These are phyloP conservation scores for Termitomyces sp. DNA, from an alignment of 768 basidiomycete species.

Conservation along the genomic window DNA sequence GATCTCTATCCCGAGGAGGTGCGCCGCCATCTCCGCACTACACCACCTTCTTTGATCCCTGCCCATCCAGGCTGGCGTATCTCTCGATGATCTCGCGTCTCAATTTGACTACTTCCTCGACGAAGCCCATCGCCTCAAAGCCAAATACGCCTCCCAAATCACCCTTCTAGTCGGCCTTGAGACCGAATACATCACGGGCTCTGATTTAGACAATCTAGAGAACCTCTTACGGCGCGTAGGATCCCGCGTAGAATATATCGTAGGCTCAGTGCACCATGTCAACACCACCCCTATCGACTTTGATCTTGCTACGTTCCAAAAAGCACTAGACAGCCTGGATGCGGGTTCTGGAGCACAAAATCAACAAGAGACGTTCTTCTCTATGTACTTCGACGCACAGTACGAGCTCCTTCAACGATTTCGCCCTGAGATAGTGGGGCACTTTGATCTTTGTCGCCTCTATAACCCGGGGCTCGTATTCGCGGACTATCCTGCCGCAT, in stretches of 20 bases:
- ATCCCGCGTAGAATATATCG: conserved; percentile 76
- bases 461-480: conserved; percentile 68
- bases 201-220: conserved; percentile 62
- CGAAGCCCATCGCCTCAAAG: conserved; percentile 79
- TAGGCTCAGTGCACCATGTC: conserved; percentile 94
- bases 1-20: conserved; percentile 99
- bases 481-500: conserved; percentile 55
- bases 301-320: conserved; percentile 67
- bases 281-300: conserved; percentile 90
- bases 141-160: conserved; percentile 60
- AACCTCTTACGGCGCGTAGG: conserved; percentile 47
- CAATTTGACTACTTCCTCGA: conserved; percentile 75
- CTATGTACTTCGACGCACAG: conserved; percentile 85
- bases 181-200: conserved; percentile 80
- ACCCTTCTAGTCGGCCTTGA: conserved; percentile 86
- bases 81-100: conserved; percentile 46
- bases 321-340: conserved; percentile 47
- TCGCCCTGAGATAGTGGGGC: conserved; percentile 87
- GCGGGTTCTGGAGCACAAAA: conserved; percentile 2
- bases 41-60: conserved; percentile 3
- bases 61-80: conserved; percentile 49
- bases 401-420: conserved; percentile 65
- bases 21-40: conserved; percentile 16
- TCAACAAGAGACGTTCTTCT: conserved; percentile 49
- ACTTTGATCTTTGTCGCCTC: conserved; percentile 89